Evolutionary conservation across 805 yeast species (phyloP), one percentile per base, ranked within the genome.

Genomic region (Huiozyma sinensis): DNA sequence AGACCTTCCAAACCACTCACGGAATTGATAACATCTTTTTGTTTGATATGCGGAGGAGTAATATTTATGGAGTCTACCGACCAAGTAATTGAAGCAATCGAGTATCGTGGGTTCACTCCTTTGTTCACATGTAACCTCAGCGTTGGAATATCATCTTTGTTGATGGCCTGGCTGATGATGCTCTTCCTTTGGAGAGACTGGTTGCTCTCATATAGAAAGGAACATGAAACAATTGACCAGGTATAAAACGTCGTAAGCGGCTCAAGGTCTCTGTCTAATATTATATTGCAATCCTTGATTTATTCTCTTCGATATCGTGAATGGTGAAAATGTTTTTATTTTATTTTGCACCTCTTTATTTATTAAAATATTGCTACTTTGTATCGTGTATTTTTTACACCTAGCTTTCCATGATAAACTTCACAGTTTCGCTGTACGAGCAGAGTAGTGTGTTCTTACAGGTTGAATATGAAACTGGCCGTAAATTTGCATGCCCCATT

Each of bases 21-120:
- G 1, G 98, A 92, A 64, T 64, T 90, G 38, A 60, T 92, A 33
- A 77, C 82, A 0, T 70, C 89, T 11, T 89, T 90, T 66, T 76
- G 88, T 48, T 70, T 92, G 47, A 61, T 92, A 9, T 74, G 85
- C 50, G 98, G 98, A 39, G 98, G 98, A 7, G 64, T 84, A 49
- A 80, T 92, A 28, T 92, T 92, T 61, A 87, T 89, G 89, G 86
- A 87, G 62, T 80, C 92, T 44, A 84, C 94, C 38, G 90, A 85
- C 57, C 94, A 92, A 53, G 77, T 85, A 6, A 78, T 92, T 31
- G 78, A 76, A 53, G 89, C 86, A 17, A 71, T 88, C 66, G 86
- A 85, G 53, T 86, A 79, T 62, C 73, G 88, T 54, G 95, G 95
- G 4, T 70, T 80, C 47, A 85, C 92, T 29, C 70, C 81, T 42